Evolutionary conservation across 2,329 filamentous ascomycete genomes (phyloP), one percentile per base, ranked within the genome.

Genomic region (Aschersonia sp.): DNA sequence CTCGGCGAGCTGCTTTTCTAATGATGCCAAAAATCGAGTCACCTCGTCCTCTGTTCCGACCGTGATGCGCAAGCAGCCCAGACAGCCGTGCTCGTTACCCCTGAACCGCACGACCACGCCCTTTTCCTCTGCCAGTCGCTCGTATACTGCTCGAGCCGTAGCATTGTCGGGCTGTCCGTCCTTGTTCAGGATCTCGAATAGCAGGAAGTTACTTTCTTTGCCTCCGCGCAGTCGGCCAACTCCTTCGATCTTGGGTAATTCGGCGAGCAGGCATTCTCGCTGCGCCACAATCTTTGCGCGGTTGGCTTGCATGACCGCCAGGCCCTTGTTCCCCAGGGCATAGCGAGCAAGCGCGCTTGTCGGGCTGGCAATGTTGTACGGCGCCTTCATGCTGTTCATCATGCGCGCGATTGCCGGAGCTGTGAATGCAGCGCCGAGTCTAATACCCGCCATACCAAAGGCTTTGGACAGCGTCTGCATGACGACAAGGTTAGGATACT

Each of bases 381-480:
- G 92, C 0, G 92, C 90, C 68, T 97, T 97, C 58, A 98, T 73
- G 61, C 76, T 88, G 68, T 98, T 98, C 48, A 98, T 73, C 10
- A 98, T 71, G 12, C 68, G 66, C 2, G 90, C 88, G 52, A 98
- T 82, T 5, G 79, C 73, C 0, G 80, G 73, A 8, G 80, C 77
- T 5, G 86, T 77, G 61, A 96, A 98, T 1, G 87, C 87, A 6
- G 81, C 85, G 44, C 92, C 92, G 1, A 98, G 74, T 12, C 92
- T 76, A 60, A 98, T 95, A 46, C 90, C 92, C 4, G 92, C 92
- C 59, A 98, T 77, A 31, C 92, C 92, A 60, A 98, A 98, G 0
- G 88, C 92, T 65, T 98, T 98, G 58, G 86, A 94, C n/a, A 97
- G 75, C 1, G 92, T 98, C 71, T 98, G 92, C 86, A 97, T 87